Conservation (phyloP, 2,329 filamentous ascomycete species). For the Talaromyces atroroseus region DNA sequence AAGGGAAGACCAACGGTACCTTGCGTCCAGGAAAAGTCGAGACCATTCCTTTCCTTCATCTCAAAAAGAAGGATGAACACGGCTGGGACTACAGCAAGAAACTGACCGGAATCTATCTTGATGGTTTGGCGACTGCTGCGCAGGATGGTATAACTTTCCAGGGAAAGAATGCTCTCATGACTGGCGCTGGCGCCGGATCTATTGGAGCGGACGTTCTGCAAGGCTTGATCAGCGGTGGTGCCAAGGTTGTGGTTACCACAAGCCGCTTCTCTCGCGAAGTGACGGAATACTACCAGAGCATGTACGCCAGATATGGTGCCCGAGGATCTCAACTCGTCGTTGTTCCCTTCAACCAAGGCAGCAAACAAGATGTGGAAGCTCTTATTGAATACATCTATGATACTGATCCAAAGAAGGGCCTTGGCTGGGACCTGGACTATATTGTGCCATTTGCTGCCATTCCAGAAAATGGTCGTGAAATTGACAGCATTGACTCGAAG, state of each 20-base stretch:
- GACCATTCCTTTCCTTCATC: constrained; percentile 93
- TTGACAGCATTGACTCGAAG: constrained; percentile 93
- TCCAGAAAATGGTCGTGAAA: constrained; percentile 94
- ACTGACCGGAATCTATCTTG: constrained; percentile 85
- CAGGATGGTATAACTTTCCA: constrained; percentile 83
- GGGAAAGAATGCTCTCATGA: constrained; percentile 96
- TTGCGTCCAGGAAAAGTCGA: constrained; percentile 83
- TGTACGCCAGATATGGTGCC: constrained; percentile 92
- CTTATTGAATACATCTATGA: constrained; percentile 96
- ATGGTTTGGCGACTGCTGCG: constrained; percentile 84
- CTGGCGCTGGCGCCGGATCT: constrained; percentile 92
- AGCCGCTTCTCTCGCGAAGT: constrained; percentile 95
- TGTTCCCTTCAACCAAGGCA: constrained; percentile 98
- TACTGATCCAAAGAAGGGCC: constrained; percentile 82
- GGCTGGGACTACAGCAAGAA: constrained; percentile 99
- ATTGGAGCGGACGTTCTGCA: constrained; percentile 96
- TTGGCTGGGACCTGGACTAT: constrained; percentile 97
- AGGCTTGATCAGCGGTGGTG: constrained; percentile 91
- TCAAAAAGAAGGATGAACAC: constrained; percentile 95
- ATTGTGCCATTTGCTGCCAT: constrained; percentile 96
- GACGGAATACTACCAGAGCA: constrained; percentile 97
- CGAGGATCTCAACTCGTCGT: constrained; percentile 95
- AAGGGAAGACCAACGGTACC: constrained; percentile 45
- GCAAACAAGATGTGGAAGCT: constrained; percentile 94
- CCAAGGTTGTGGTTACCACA: constrained; percentile 93